These are phyloP conservation scores for Tulasnella calospora DNA, from an alignment of 768 basidiomycete genomes.

Conservation along the genomic window DNA sequence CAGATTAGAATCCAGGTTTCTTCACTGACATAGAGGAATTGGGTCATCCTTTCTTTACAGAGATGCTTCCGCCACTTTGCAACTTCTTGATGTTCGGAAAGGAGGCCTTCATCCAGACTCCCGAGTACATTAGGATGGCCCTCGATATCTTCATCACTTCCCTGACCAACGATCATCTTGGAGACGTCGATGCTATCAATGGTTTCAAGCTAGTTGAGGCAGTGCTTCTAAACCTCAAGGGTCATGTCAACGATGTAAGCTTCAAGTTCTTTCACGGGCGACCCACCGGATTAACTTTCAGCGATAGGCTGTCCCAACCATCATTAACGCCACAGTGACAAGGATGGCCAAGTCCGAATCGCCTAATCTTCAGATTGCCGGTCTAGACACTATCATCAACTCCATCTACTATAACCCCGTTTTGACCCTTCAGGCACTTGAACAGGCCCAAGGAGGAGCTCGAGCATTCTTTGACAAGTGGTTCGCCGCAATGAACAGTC, in stretches of 20 bases:
- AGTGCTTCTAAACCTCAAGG: conserved; percentile 71
- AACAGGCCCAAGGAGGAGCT: conserved; percentile 54
- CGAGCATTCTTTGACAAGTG: conserved; percentile 79
- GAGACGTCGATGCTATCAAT: conserved; percentile 77
- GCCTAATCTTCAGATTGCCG: conserved; percentile 61
- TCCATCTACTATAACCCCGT: conserved; percentile 77
- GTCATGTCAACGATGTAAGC: conserved; percentile 71
- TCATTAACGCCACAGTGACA: conserved; percentile 58
- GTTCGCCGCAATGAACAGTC: conserved; percentile 66
- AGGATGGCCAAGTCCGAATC: conserved; percentile 58
- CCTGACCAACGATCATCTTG: conserved; percentile 63
- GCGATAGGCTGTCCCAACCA: conserved; percentile 56
- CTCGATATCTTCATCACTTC: conserved; percentile 78
- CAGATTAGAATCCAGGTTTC: neutral
- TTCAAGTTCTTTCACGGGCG: neutral
- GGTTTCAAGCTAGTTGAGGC: conserved; percentile 84
- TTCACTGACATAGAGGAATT: conserved; percentile 32
- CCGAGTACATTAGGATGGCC: conserved; percentile 73
- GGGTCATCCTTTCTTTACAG: conserved; percentile 35
- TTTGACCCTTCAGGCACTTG: conserved; percentile 71
- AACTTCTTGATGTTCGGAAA: conserved; percentile 83
- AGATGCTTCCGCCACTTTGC: conserved; percentile 83
- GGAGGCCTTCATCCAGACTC: conserved; percentile 63
- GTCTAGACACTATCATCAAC: conserved; percentile 80
- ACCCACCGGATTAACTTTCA: neutral